Conservation (phyloP, 805 yeast species). For the Torulaspora indica region DNA sequence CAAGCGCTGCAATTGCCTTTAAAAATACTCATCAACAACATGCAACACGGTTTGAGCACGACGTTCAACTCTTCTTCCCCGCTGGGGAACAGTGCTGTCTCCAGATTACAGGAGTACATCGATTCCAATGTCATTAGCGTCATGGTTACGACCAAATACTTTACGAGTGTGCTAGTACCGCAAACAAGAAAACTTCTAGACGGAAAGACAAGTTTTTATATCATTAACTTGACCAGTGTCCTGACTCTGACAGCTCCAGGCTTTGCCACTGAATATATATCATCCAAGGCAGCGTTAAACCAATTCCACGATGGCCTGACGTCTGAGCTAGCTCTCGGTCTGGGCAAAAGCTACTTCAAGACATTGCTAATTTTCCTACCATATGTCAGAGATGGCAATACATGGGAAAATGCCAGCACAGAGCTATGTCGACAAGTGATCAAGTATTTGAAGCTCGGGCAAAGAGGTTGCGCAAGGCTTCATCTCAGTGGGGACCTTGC, state of each 20-base stretch:
- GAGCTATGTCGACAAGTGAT: constrained; percentile 12
- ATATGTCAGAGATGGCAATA: neutral
- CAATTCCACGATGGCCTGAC: constrained; percentile 28
- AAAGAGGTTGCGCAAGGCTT: constrained; percentile 13
- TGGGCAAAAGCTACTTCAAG: constrained; percentile 5
- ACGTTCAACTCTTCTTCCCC: neutral
- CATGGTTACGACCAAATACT: constrained; percentile 22
- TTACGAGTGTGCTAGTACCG: constrained; percentile 14
- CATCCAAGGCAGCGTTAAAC: constrained; percentile 23
- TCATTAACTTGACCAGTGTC: constrained; percentile 19
- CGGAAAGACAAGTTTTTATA: constrained; percentile 12
- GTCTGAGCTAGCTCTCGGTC: constrained; percentile 16
- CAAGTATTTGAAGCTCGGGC: constrained; percentile 16
- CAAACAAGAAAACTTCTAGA: constrained; percentile 6
- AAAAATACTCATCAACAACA: constrained; percentile 23
- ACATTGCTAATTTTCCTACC: constrained; percentile 18
- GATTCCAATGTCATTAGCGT: constrained; percentile 21
- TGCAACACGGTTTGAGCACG: constrained; percentile 16
- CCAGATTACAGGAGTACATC: constrained; percentile 13
- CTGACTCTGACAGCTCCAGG: constrained; percentile 5
- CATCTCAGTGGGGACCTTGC: neutral
- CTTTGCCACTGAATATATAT: constrained; percentile 10
- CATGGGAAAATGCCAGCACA: constrained; percentile 7
- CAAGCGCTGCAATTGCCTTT: constrained; percentile 4
- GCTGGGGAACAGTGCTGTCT: constrained; percentile 7